Base-by-base conservation (phyloP, 176 grass and related monocot genomes). In the Tillandsia fasciculata region DNA sequence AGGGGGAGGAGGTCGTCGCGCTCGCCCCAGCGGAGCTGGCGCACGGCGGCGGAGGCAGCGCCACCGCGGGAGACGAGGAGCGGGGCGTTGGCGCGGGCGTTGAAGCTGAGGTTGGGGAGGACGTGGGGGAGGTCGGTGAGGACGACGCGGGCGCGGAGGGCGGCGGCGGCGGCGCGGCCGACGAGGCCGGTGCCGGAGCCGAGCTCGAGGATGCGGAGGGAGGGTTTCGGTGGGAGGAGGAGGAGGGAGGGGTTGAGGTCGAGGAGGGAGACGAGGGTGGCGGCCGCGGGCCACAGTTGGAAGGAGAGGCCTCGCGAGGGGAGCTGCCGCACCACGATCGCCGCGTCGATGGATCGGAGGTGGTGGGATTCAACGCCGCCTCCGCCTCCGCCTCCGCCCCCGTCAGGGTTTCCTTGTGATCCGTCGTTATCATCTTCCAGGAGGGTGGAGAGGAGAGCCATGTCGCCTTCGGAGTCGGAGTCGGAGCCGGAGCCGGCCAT, bases 251-350 rank as follows among this genome's bases (percentile, higher is more conserved):
- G 83, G 70, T 80, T 51, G 11, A 53, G 70, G 69, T 85, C 76
- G 42, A 97, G 90, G 51, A 92, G 50, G 72, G 74, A 77, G 51
- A 90, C 68, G 68, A 97, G 84, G 11, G 86, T 89, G 68, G 86
- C 65, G n/a, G 89, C 86, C 2, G 93, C 88, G 26, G 93, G 93
- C 89, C 93, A 97, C 71, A 97, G 81, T 84, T 97, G 89, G 79
- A 92, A 97, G 79, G 89, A 92, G 74, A 97, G 86, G 53, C 93
- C 93, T 17, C 52, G 81, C 0, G 89, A 97, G 0, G 68, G 84
- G 77, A 90, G 74, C 74, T 86, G 72, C 64, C 89, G 72, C 64
- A 92, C 56, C 71, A 79, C 74, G 70, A 97, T 63, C 9, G 89
- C 71, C 68, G 68, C 18, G 50, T 78, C 53, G 50, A 92, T 83